Evolutionary conservation across 768 basidiomycete genomes (phyloP), one percentile per base, ranked within the genome.

Genomic region (Mycena chlorophos): DNA sequence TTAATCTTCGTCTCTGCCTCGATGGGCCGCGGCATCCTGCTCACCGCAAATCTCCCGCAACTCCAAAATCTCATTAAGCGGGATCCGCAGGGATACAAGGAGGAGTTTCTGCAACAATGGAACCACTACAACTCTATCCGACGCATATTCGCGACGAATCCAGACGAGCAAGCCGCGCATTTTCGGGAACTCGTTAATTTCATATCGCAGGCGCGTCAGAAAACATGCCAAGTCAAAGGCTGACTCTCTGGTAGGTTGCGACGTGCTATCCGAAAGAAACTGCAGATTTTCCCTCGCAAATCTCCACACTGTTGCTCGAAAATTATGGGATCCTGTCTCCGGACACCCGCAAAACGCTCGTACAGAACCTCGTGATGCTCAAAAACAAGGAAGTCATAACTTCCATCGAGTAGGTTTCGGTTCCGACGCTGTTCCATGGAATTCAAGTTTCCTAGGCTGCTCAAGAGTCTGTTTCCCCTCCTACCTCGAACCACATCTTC

Each of bases 21-120:
- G 8, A 82, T 81, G 80, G 81, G 76, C 62, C 80, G 91, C 54
- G 90, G 89, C 47, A 78, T 88, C 49, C 80, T 94, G 52, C 81
- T 96, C 62, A 88, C 91, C 28, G 83, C 90, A 16, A 96, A 96
- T 67, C 83, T 98, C 8, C 95, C 97, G 0, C 93, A 97, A 67
- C 80, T 99, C 6, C 96, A 98, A 70, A 98, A 98, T 69, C 79
- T 98, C 51, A 94, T 99, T 70, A 99, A 99, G 69, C 83, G 97
- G 40, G 93, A 97, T 69, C 91, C 96, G 3, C 71, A 75, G 8
- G 87, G 84, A 0, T 98, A 99, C 77, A 89, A 84, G 68, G 96
- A 98, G 58, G 97, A 99, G 64, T 99, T 98, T 63, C 68, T 94
- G 16, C 93, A 93, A 61, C 96, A 99, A 78, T 97, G 94, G 88